Percentiles rank a stretch among this genome's conserved stretches.
These are phyloP conservation scores for Tagetes patula DNA, from an alignment of 129 eudicot species.

Conservation along the genomic window DNA sequence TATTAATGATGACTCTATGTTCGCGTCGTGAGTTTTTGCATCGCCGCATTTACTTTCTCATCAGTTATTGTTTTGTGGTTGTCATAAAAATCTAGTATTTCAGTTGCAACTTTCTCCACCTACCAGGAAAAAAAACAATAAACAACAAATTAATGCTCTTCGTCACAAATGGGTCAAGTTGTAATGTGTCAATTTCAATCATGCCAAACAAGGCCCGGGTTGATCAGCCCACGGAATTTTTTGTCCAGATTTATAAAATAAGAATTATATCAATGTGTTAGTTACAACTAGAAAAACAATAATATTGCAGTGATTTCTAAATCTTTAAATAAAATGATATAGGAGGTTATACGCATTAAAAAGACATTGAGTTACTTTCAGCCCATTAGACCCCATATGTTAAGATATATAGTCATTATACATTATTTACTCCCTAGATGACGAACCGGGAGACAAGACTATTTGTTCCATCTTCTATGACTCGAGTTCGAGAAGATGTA, in stretches of 20 bases:
- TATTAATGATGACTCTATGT: slow-evolving; percentile 24
- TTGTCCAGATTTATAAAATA: not conserved
- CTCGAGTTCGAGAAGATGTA: too few species aligned
- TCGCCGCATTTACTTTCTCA: slow-evolving; percentile 66
- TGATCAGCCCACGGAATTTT: not conserved
- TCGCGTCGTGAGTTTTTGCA: slow-evolving; percentile 64
- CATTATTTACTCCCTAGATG: too few species aligned
- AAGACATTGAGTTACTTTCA: not conserved
- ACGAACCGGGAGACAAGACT: too few species aligned
- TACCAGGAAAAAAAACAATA: slow-evolving; percentile 14
- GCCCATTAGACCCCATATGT: not conserved
- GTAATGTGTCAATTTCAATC: not conserved
- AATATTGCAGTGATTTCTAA: not conserved
- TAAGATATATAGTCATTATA: too few species aligned
- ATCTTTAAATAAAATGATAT: not conserved
- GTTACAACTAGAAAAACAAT: not conserved
- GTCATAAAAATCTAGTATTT: slow-evolving; percentile 88
- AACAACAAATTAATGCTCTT: not conserved
- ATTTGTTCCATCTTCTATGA: too few species aligned
- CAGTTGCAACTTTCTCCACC: slow-evolving; percentile 96
- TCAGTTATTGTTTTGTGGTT: slow-evolving; percentile 69
- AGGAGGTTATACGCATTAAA: not conserved
- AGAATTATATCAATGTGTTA: not conserved
- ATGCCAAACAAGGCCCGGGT: not conserved
- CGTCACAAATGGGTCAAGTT: not conserved